Conservation (phyloP, 2,329 filamentous ascomycete species). For the Proliferodiscus dingleyae region DNA sequence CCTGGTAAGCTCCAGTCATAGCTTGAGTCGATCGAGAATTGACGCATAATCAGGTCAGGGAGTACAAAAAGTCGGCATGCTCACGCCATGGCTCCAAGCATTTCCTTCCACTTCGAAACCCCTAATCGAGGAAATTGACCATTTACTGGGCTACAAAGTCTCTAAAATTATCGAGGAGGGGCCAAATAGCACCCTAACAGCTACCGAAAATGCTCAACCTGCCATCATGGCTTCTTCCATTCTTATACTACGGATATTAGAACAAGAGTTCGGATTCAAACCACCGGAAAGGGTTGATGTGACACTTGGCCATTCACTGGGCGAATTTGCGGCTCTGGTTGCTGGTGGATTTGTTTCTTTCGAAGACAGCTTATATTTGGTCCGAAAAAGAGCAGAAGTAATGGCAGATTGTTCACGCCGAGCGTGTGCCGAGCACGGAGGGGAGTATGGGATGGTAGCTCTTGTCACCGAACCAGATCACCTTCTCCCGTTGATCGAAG, state of each 20-base stretch:
- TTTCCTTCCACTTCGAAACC: conserved; percentile 73
- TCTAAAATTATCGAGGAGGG: conserved; percentile 75
- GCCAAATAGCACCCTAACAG: conserved; percentile 70
- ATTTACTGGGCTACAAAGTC: conserved; percentile 67
- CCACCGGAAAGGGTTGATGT: conserved; percentile 69
- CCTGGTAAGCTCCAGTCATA: conserved; percentile 28
- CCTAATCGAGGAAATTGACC: conserved; percentile 83
- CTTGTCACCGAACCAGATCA: conserved; percentile 81
- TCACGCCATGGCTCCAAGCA: conserved; percentile 76
- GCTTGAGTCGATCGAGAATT: neutral
- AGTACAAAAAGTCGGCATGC: conserved; percentile 85
- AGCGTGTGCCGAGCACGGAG: conserved; percentile 62
- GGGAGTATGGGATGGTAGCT: conserved; percentile 91
- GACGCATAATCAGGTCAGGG: conserved; percentile 63
- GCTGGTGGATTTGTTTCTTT: conserved; percentile 77
- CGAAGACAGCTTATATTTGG: conserved; percentile 70
- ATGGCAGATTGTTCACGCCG: conserved; percentile 73
- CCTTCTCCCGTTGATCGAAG: conserved; percentile 62
- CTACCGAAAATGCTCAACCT: conserved; percentile 84
- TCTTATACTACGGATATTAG: conserved; percentile 80
- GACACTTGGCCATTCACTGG: conserved; percentile 83
- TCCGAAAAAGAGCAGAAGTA: conserved; percentile 71
- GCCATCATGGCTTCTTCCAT: conserved; percentile 95
- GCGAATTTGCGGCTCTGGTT: conserved; percentile 88
- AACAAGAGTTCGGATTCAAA: conserved; percentile 77